Conservation (phyloP, 78 protist species). For the Monocercomonoides exilis region DNA sequence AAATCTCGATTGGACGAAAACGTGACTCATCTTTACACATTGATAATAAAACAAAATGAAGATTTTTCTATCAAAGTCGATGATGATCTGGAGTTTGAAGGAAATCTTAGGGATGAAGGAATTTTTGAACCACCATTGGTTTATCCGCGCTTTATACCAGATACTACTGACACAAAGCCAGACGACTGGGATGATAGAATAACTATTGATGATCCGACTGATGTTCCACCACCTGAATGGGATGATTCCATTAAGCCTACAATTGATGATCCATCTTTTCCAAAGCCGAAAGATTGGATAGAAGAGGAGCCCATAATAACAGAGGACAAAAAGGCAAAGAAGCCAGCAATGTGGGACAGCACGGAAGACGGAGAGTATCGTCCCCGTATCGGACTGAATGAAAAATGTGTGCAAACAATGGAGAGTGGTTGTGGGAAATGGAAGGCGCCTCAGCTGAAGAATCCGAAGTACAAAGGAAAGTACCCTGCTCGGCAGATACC, state of each 20-base stretch:
- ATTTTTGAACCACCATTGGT: neutral
- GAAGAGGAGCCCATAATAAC: neutral
- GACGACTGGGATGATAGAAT: neutral
- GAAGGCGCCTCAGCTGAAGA: neutral
- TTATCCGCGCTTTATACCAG: neutral
- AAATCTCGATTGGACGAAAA: too few species aligned
- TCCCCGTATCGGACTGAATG: too few species aligned
- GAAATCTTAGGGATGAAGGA: neutral
- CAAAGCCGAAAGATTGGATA: too few species aligned
- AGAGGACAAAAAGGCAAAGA: neutral
- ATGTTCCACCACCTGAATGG: neutral
- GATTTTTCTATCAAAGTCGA: neutral
- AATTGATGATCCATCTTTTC: too few species aligned
- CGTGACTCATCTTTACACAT: too few species aligned
- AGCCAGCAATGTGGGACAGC: neutral
- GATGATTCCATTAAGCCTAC: too few species aligned
- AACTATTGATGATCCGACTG: neutral
- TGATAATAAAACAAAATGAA: too few species aligned
- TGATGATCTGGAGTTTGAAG: neutral
- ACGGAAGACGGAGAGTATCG: too few species aligned
- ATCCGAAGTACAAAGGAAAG: neutral
- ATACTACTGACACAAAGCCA: neutral
- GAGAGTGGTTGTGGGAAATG: too few species aligned
- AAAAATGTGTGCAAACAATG: too few species aligned
- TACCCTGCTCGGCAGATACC: neutral